These are phyloP conservation scores for Cutaneotrichosporon dermatis DNA, from an alignment of 1,284 basidiomycete species.

Conservation along the genomic window DNA sequence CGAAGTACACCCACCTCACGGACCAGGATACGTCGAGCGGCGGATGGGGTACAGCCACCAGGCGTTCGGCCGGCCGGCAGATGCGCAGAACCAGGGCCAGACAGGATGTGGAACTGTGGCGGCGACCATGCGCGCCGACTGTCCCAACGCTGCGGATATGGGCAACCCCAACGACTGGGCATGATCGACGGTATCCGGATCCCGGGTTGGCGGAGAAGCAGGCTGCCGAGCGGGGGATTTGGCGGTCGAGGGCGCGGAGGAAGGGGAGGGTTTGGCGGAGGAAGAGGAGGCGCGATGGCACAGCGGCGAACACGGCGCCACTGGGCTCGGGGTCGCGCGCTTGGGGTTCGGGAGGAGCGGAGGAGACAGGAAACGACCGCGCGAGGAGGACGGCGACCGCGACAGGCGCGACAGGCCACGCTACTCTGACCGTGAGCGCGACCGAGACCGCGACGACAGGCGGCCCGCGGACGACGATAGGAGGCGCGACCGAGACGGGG, in stretches of 20 bases:
- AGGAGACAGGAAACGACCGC: conserved; percentile 3
- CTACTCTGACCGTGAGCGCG: background rate
- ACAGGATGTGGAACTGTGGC: conserved; percentile 78
- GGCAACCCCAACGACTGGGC: conserved; percentile 28
- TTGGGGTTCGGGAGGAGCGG: conserved; percentile 8
- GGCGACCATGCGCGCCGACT: conserved; percentile 74
- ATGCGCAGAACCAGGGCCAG: conserved; percentile 49
- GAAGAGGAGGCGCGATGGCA: conserved; percentile 2
- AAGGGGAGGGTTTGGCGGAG: background rate
- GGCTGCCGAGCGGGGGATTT: conserved; percentile 1
- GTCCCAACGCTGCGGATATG: conserved; percentile 35
- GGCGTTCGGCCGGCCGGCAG: conserved; percentile 54
- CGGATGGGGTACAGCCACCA: conserved; percentile 64
- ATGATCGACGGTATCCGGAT: conserved; percentile 25
- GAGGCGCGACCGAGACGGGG: background rate
- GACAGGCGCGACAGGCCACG: conserved; percentile 1
- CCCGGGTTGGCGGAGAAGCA: conserved; percentile 5
- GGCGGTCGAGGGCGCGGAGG: background rate
- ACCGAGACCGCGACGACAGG: conserved; percentile 5
- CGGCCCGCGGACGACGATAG: background rate
- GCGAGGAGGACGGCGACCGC: conserved; percentile 4
- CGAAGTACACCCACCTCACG: conserved; percentile 84
- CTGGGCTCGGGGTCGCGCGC: conserved; percentile 17
- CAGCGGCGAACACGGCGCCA: conserved; percentile 11
- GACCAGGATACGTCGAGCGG: conserved; percentile 89